phyloP scores from a whole-genome alignment of 176 grass and related monocot genomes.

The Carex cristatella region DNA sequence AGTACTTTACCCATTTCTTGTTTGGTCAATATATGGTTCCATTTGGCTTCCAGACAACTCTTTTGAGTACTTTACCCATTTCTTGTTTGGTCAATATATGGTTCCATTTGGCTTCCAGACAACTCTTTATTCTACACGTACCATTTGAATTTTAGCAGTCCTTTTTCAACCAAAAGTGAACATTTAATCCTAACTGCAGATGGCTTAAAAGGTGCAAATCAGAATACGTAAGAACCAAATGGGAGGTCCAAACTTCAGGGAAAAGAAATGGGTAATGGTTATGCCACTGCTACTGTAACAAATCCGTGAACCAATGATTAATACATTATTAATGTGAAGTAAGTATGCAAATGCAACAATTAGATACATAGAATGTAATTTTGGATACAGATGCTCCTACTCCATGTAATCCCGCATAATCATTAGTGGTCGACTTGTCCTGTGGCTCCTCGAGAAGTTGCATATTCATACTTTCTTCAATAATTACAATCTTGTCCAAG shows the following conservation, averaged over 20 bases:
- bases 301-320: neutral
- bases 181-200: neutral
- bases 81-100: neutral
- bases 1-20: neutral
- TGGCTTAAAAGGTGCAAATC: neutral
- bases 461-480: slow-evolving; percentile 56
- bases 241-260: neutral
- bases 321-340: neutral
- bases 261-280: neutral
- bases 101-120: neutral
- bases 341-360: neutral
- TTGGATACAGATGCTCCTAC: slow-evolving; percentile 68
- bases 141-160: neutral
- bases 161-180: neutral
- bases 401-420: slow-evolving; percentile 34
- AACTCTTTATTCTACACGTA: neutral
- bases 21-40: neutral
- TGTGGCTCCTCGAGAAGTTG: slow-evolving; percentile 31
- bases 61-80: neutral
- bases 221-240: neutral
- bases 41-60: neutral
- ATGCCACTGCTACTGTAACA: neutral
- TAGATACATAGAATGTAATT: slow-evolving; percentile 2
- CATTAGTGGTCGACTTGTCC: slow-evolving; percentile 19
- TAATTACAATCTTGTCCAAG: slow-evolving; percentile 44